Base-by-base conservation (phyloP, 2,329 filamentous ascomycete genomes). In the Colletotrichum australisinense region DNA sequence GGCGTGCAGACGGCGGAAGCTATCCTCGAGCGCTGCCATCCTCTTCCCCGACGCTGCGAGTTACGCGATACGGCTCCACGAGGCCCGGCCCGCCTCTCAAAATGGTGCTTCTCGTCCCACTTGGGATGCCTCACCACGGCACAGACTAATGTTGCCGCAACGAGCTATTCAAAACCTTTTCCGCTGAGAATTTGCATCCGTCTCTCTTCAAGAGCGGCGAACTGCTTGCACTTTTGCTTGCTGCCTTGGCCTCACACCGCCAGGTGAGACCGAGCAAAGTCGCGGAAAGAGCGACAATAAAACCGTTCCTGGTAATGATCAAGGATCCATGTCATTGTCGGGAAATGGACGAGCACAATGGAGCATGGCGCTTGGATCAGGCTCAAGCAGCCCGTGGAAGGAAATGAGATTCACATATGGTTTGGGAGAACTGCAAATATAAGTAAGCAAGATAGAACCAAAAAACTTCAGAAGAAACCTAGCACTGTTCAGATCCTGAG, bases 11-110 rank as follows among this genome's bases (percentile, higher is more conserved):
- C n/a, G 52, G n/a, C n/a, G 38, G 38, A n/a, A 24, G 60, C 30
- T 64, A 14, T 22, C 14, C 30, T 22, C n/a, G 19, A 28, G 5
- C 14, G 22, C 22, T 14, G 32, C 53, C 53, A 58, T 28, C 16
- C 22, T 49, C 19, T 49, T 22, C 30, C 42, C 26, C 22, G 24
- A 35, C 38, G 7, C 28, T 35, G 24, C n/a, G 24, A 55, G 62
- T 55, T 56, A 16, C 64, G 63, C 38, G 64, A 67, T 59, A 68
- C 32, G 62, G 69, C 46, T 62, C 32, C 42, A 32, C 55, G 53
- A 71, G 63, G 68, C 32, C 42, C 63, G 68, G 55, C 62, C 63
- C 68, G 68, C 19, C 63, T 26, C 16, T 53, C n/a, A 26, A 38
- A 60, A 24, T 42, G 32, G 32, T 60, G 57, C 19, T 24, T 42